Conservation (phyloP, 2,329 filamentous ascomycete species). For the Westerdykella sp. region DNA sequence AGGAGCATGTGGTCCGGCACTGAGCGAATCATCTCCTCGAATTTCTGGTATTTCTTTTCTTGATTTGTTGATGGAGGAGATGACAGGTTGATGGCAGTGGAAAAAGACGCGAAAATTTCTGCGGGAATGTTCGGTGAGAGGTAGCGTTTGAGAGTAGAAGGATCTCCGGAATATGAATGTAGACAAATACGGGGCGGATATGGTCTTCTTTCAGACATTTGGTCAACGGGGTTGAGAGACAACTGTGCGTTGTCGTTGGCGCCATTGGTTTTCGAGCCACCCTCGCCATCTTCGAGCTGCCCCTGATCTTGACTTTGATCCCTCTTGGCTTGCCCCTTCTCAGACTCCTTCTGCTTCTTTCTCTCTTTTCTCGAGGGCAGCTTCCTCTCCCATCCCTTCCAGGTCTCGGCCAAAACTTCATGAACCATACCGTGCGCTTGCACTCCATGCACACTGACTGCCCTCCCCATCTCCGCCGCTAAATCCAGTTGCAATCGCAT, state of each 20-base stretch:
- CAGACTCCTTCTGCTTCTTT: constrained; percentile 22
- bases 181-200: constrained; percentile 88
- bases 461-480: constrained; percentile 59
- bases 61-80: no score
- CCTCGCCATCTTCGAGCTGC: not conserved
- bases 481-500: constrained; percentile 63
- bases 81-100: constrained; percentile 70
- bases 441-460: constrained; percentile 67
- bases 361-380: constrained; percentile 55
- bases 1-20: constrained; percentile 75
- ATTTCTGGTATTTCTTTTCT: constrained; percentile 43
- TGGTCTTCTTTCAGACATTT: constrained; percentile 43
- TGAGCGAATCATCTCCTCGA: constrained; percentile 60
- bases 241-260: constrained; percentile 3
- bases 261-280: constrained; percentile 5
- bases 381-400: constrained; percentile 63
- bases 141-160: constrained; percentile 72
- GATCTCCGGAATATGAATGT: constrained; percentile 82
- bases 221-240: constrained; percentile 1
- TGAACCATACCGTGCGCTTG: constrained; percentile 68
- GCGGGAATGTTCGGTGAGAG: constrained; percentile 65
- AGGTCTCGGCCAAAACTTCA: constrained; percentile 58
- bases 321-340: constrained; percentile 47
- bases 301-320: constrained; percentile 11
- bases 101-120: constrained; percentile 83